Evolutionary conservation across 306 rosid genomes (phyloP), one percentile per base, ranked within the genome.

Genomic region (Rosa chinensis): DNA sequence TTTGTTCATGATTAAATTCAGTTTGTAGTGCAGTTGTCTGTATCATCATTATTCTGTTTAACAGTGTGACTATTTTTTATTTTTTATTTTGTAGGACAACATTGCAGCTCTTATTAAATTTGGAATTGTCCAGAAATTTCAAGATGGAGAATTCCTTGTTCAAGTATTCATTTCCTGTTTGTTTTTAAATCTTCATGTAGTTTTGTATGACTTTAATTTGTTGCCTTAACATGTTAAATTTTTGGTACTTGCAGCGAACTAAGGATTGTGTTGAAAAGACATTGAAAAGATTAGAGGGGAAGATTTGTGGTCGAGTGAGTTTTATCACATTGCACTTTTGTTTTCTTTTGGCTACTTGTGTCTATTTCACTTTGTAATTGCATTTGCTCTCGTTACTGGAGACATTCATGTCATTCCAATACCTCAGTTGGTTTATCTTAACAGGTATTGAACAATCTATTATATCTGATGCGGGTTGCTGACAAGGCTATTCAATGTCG

Each of bases 191-290:
- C 43, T 37, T n/a, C 12, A 66, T 5, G 18, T 23, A 8, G 9
- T 37, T 50, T 32, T 74, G 8, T 39, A 39, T 35, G 72, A 3
- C 49, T 40, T 4, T 3, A 9, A 6, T 8, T 17, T 8, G 35
- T 72, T 55, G 25, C 39, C 70, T 56, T 81, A 53, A 12, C 72
- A 37, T 47, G 53, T 72, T 64, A 25, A 6, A 16, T 53, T 48
- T 62, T 17, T 42, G 75, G 43, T 85, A 47, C 48, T 71, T 83
- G 76, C 83, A 92, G 96, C 93, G 89, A 50, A 92, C 97, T 11
- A 92, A 89, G 84, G 97, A 92, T 77, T 92, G 96, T 75, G 94
- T 90, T 66, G 90, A 92, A 72, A 92, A 90, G 89, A 89, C 96
- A 5, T 85, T 90, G 85, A 90, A 84, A 85, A 85, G 97, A 87